Conservation (phyloP, 768 basidiomycete species). For the Suillus sp. region DNA sequence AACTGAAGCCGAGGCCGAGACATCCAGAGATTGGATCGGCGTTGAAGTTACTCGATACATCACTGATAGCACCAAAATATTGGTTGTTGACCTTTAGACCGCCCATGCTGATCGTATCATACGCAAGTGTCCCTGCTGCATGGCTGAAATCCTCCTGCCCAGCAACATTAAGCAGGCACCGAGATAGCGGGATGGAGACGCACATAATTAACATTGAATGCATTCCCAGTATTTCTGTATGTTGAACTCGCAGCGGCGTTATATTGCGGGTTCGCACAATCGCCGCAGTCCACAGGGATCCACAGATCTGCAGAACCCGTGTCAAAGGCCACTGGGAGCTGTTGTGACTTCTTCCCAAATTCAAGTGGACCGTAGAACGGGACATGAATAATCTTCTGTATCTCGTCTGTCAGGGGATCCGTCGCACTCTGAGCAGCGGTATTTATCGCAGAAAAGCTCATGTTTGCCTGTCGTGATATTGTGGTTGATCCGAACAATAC, state of each 20-base stretch:
- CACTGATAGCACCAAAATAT: conserved; percentile 55
- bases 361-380: conserved; percentile 47
- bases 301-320: conserved; percentile 74
- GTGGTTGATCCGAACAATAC: background rate
- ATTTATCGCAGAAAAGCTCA: background rate
- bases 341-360: conserved; percentile 59
- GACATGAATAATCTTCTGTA: conserved; percentile 41
- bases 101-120: conserved; percentile 54
- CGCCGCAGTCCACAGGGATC: conserved; percentile 43
- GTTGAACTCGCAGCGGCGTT: conserved; percentile 43
- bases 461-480: background rate
- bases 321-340: conserved; percentile 60
- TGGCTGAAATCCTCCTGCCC: conserved; percentile 50
- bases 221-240: conserved; percentile 33
- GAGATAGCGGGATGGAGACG: conserved; percentile 15
- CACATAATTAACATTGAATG: conserved; percentile 50
- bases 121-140: conserved; percentile 50
- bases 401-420: conserved; percentile 39
- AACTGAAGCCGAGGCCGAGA: conserved; percentile 62
- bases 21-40: conserved; percentile 57
- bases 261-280: conserved; percentile 44
- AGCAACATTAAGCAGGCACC: background rate
- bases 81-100: conserved; percentile 47
- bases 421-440: conserved; percentile 8
- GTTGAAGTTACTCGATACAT: conserved; percentile 52